These are phyloP conservation scores for Elaeis guineensis DNA, from an alignment of 176 grass and related monocot genomes.

Conservation along the genomic window DNA sequence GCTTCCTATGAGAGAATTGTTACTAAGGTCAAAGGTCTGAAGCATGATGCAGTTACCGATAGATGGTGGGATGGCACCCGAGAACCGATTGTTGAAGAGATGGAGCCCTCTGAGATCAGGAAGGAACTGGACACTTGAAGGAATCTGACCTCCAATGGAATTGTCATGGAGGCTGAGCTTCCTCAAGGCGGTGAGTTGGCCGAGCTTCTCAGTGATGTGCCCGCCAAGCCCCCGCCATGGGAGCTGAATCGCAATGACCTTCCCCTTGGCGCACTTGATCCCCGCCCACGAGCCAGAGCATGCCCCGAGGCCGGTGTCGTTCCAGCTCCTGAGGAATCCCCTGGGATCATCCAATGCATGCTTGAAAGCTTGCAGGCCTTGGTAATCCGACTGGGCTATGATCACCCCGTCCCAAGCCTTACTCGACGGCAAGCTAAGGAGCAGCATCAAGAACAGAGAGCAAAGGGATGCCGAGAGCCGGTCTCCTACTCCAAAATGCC, in stretches of 20 bases:
- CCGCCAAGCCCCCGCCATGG: constrained; percentile 51
- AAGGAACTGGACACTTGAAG: constrained; percentile 28
- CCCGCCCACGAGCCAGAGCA: constrained; percentile 56
- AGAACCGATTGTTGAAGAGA: constrained; percentile 75
- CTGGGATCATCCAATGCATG: constrained; percentile 37
- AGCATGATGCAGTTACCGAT: constrained; percentile 37
- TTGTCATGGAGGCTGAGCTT: constrained; percentile 65
- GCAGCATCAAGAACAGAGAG: not conserved
- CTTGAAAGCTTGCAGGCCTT: constrained; percentile 66
- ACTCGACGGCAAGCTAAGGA: not conserved
- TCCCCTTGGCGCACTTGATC: constrained; percentile 58
- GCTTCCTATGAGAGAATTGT: constrained; percentile 34
- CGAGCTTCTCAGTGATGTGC: constrained; percentile 37
- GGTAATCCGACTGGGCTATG: constrained; percentile 46
- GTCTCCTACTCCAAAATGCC: not conserved
- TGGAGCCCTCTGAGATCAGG: constrained; percentile 46
- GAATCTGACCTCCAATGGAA: constrained; percentile 35
- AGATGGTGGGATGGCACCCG: constrained; percentile 38
- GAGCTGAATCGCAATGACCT: constrained; percentile 53
- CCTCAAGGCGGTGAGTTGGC: constrained; percentile 40
- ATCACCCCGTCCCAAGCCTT: constrained; percentile 38
- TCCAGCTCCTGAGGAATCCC: constrained; percentile 51
- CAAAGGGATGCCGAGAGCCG: too few relatives aligned
- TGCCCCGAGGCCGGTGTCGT: constrained; percentile 58
- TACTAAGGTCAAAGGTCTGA: constrained; percentile 44